These are phyloP conservation scores for Cercophora samala DNA, from an alignment of 495 filamentous ascomycete species.

Conservation along the genomic window DNA sequence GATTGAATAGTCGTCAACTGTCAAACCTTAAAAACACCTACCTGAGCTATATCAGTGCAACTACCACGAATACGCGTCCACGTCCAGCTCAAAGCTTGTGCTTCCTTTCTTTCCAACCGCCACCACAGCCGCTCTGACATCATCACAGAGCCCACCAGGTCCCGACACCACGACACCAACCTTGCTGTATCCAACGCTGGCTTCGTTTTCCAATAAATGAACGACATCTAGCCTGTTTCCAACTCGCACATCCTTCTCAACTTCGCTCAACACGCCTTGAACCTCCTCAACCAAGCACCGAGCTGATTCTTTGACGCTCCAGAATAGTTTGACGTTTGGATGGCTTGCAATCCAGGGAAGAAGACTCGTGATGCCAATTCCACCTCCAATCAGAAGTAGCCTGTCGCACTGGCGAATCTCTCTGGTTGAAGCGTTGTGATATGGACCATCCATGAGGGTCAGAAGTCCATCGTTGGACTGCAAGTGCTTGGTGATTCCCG, in stretches of 20 bases:
- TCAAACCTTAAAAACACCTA: too few relatives aligned
- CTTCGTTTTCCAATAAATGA: conserved; percentile 29
- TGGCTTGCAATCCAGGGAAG: conserved; percentile 31
- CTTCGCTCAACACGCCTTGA: background rate
- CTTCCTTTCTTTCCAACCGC: conserved; percentile 11
- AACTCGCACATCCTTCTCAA: background rate
- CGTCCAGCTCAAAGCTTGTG: conserved; percentile 24
- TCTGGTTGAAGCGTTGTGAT: conserved; percentile 13
- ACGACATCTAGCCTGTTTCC: background rate
- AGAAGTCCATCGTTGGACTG: conserved; percentile 18
- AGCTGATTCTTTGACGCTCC: conserved; percentile 30
- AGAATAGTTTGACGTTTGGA: conserved; percentile 38
- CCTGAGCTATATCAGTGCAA: background rate
- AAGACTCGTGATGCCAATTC: conserved; percentile 43
- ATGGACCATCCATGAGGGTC: conserved; percentile 33
- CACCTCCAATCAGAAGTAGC: conserved; percentile 41
- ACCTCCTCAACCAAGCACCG: conserved; percentile 26
- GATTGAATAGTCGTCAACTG: too few relatives aligned
- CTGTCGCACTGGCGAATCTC: conserved; percentile 26
- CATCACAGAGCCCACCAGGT: conserved; percentile 30
- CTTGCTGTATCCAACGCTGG: conserved; percentile 24
- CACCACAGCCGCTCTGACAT: conserved; percentile 24
- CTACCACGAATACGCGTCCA: conserved; percentile 29
- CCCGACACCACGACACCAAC: conserved; percentile 43
- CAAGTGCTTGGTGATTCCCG: conserved; percentile 32